A percentile compares a stretch with the other conserved stretches of the same genome.
Evolutionary conservation across 768 basidiomycete species (phyloP).

Genomic region (Goffeauzyma gilvescens): DNA sequence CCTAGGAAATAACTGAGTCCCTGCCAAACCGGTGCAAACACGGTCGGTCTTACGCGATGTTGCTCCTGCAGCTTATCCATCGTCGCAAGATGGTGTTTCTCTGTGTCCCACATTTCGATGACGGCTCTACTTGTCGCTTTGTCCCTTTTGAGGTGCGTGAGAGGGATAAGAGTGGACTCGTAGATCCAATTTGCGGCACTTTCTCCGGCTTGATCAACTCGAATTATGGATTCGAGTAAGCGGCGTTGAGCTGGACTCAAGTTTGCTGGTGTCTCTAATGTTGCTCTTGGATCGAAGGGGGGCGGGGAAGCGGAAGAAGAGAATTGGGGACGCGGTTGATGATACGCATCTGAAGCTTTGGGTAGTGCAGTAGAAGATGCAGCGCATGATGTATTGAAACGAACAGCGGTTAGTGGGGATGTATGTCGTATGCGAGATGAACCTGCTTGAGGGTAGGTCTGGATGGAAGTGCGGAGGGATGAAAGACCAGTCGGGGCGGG

Average conservation of each 20-base stretch:
- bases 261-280: constrained; percentile 15
- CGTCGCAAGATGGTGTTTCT: constrained; percentile 71
- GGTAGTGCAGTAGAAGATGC: too few relatives aligned
- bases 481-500: too few relatives aligned
- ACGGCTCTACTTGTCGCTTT: constrained; percentile 43
- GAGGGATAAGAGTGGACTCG: constrained; percentile 59
- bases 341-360: constrained; percentile 5
- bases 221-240: constrained; percentile 36
- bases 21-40: constrained; percentile 67
- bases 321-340: constrained; percentile 1
- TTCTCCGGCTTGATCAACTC: constrained; percentile 91
- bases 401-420: too few relatives aligned
- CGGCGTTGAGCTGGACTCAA: constrained; percentile 20
- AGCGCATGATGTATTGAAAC: too few relatives aligned
- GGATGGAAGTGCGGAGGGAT: too few relatives aligned
- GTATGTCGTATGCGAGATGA: too few relatives aligned
- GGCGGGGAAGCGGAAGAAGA: background rate
- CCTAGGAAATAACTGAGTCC: constrained; percentile 73
- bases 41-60: constrained; percentile 64
- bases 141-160: constrained; percentile 36
- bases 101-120: constrained; percentile 96
- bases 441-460: too few relatives aligned
- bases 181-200: constrained; percentile 94
- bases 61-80: constrained; percentile 72
- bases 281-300: constrained; percentile 4